A percentile compares a stretch with the other conserved stretches of the same genome.
Conservation (phyloP, 1,284 basidiomycete genomes). For the Trichosporon ovoides region DNA sequence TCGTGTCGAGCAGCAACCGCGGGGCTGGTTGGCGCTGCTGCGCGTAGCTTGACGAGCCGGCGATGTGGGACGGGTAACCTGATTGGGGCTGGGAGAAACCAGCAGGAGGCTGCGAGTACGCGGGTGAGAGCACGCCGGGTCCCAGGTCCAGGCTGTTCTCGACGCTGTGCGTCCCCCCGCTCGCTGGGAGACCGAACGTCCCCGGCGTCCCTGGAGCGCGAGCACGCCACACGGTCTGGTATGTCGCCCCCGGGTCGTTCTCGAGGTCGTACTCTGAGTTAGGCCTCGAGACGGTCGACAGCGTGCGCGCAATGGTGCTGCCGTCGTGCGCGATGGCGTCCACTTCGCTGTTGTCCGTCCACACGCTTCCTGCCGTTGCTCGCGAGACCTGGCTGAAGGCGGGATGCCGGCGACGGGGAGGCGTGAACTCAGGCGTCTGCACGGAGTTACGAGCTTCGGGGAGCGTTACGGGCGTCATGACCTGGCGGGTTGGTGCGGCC, state of each 20-base stretch:
- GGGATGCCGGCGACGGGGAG: background rate
- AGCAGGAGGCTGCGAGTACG: no score
- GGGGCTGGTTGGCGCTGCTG: no score
- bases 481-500: no score
- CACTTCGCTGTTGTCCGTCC: slow-evolving; percentile 36
- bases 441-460: no score
- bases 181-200: background rate
- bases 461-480: no score
- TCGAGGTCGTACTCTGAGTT: slow-evolving; percentile 24
- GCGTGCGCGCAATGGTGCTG: slow-evolving; percentile 29
- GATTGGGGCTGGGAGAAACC: no score
- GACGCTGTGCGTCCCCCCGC: no score
- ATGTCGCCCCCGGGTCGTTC: slow-evolving; percentile 16
- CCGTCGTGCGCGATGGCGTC: slow-evolving; percentile 33
- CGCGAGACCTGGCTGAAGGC: background rate
- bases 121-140: no score
- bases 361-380: no score
- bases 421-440: background rate
- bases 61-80: no score
- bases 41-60: no score
- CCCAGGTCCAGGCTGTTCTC: background rate
- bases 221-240: no score
- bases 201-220: background rate
- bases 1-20: slow-evolving; percentile 18
- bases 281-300: slow-evolving; percentile 24